A percentile compares a stretch with the other conserved stretches of the same genome.
Evolutionary conservation across 768 basidiomycete genomes (phyloP).

Genomic region (Termitomyces sp.): DNA sequence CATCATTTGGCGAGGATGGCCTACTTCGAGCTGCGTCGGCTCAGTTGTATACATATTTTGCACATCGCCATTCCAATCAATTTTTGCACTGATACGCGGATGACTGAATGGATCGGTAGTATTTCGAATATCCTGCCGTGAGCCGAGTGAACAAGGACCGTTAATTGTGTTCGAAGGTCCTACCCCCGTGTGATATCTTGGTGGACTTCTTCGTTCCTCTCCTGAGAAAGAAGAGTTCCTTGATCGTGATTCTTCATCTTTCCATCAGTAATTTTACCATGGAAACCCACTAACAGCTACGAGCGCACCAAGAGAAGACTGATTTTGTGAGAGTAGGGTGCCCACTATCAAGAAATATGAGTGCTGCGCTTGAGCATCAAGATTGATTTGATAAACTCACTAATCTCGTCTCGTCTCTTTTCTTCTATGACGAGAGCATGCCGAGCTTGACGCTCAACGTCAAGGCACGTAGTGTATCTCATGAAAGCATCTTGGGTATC

Average conservation of each 20-base stretch:
- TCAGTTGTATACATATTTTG: constrained; percentile 42
- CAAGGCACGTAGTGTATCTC: constrained; percentile 65
- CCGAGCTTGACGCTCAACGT: constrained; percentile 63
- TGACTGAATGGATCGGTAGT: constrained; percentile 38
- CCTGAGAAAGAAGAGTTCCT: constrained; percentile 50
- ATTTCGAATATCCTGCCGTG: constrained; percentile 37
- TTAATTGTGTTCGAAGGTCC: background rate
- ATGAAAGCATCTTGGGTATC: constrained; percentile 72
- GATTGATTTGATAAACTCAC: constrained; percentile 26
- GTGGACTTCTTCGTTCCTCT: constrained; percentile 43
- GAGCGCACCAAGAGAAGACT: constrained; percentile 29
- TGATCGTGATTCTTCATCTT: constrained; percentile 36
- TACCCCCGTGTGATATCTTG: constrained; percentile 43
- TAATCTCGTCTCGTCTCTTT: constrained; percentile 66
- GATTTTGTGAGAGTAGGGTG: constrained; percentile 42
- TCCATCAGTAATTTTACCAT: constrained; percentile 15
- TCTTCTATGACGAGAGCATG: constrained; percentile 62
- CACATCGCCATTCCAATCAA: constrained; percentile 44
- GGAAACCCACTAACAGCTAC: constrained; percentile 9
- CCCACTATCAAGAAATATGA: constrained; percentile 35
- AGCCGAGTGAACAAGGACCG: background rate
- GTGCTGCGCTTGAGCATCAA: constrained; percentile 6
- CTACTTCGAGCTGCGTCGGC: constrained; percentile 41
- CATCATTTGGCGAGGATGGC: constrained; percentile 8
- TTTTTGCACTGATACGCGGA: constrained; percentile 36